Evolutionary conservation across 2,329 filamentous ascomycete genomes (phyloP), one percentile per base, ranked within the genome.

Genomic region (Colletotrichum abscissum): DNA sequence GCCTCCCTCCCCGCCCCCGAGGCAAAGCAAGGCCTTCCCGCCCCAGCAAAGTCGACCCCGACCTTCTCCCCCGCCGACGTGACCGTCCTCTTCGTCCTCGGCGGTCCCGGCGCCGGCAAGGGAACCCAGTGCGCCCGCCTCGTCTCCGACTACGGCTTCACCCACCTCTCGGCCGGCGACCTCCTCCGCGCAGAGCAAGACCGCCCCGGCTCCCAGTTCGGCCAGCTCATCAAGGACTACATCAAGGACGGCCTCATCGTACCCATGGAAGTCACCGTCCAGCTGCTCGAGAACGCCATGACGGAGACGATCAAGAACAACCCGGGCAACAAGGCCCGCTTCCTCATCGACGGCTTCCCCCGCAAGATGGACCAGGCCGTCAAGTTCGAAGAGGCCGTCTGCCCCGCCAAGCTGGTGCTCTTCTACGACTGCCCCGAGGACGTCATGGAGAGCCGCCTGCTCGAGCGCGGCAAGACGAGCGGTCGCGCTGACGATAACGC

Each of bases 231-330:
- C 89, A 93, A 93, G 82, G 90, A 93, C 78, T 95, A 97, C 86
- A 99, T 99, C 88, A 94, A 93, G 81, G 93, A 99, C 82, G 97
- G 97, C 73, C 92, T 92, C 78, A 99, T 99, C 83, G 97, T 99
- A 76, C 97, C 97, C n/a, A 97, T 98, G 94, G 96, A 98, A 84
- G 95, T 98, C 63, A 99, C 97, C 5, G 93, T 99, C 73, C 93
- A 95, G 79, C 86, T 99, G 46, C 90, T 99, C 56, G 95, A 98
- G 85, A 97, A 98, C 83, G 95, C 95, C 72, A 98, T 99, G 94
- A 88, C 88, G 69, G 91, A 89, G 9, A 88, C 90, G 14, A 90
- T 98, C 65, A 84, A 87, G 69, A 83, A n/a, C 16, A 49, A 86
- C 14, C 78, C 80, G 64, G 78, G 76, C 66, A 79, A 80, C 76